Conservation (phyloP, 441 rosid species). For the Eutrema salsugineum region DNA sequence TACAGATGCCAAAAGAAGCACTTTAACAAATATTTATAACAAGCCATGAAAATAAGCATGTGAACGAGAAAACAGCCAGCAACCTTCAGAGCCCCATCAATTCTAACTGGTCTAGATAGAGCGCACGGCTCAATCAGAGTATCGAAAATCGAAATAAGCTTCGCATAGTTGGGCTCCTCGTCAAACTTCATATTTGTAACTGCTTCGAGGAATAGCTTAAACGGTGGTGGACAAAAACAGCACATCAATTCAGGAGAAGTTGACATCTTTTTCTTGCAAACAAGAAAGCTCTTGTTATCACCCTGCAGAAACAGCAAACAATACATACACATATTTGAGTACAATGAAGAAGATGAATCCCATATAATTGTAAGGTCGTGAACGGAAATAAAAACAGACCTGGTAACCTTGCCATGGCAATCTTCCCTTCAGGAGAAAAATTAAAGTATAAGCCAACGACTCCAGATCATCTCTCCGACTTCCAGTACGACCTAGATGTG, state of each 20-base stretch:
- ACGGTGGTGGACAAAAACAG: conserved; percentile 81
- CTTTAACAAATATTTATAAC: not conserved
- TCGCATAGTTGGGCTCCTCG: conserved; percentile 89
- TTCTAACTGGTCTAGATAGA: conserved; percentile 77
- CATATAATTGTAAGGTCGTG: not conserved
- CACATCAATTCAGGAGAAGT: conserved; percentile 84
- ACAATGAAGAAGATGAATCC: not conserved
- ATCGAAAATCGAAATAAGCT: conserved; percentile 75
- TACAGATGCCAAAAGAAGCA: conserved; percentile 8
- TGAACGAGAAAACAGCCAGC: conserved; percentile 5
- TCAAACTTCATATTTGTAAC: conserved; percentile 93
- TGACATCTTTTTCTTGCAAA: conserved; percentile 94
- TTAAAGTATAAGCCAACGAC: conserved; percentile 78
- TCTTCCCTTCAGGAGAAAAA: conserved; percentile 70
- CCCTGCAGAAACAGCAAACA: conserved; percentile 42
- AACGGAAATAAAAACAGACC: conserved; percentile 28
- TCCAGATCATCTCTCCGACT: conserved; percentile 88
- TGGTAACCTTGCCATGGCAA: conserved; percentile 92
- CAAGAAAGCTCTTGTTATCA: conserved; percentile 87
- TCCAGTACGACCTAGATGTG: conserved; percentile 83
- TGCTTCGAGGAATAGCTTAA: conserved; percentile 75
- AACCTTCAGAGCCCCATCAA: conserved; percentile 94
- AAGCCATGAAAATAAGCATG: not conserved
- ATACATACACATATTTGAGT: not conserved
- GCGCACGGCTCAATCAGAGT: conserved; percentile 74